A percentile compares a stretch with the other conserved stretches of the same genome.
These are phyloP conservation scores for Xerocomus brunneocitrinus DNA, from an alignment of 768 basidiomycete species.

Conservation along the genomic window DNA sequence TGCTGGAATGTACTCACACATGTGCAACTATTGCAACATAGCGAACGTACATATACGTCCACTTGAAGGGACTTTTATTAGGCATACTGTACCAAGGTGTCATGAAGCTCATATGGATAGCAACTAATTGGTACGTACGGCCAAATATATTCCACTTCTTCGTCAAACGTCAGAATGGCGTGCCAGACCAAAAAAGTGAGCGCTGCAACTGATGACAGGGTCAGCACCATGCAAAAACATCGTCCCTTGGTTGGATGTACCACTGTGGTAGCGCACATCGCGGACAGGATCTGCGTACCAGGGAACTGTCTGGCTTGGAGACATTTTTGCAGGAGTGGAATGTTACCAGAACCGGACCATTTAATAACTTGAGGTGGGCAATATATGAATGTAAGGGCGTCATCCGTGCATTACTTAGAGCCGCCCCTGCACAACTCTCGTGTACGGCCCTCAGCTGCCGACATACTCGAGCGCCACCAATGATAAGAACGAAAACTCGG, in stretches of 20 bases:
- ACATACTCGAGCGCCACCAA: neutral
- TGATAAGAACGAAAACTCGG: no score
- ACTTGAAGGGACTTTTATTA: slow-evolving; percentile 22
- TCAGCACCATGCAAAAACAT: slow-evolving; percentile 1
- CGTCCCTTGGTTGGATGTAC: neutral
- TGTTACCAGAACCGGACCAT: neutral
- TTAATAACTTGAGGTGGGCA: neutral
- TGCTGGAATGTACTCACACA: slow-evolving; percentile 11
- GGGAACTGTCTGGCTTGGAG: neutral
- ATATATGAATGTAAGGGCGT: neutral
- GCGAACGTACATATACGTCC: slow-evolving; percentile 29
- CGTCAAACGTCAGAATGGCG: slow-evolving; percentile 9
- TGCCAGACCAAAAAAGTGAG: slow-evolving; percentile 14
- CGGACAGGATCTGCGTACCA: neutral
- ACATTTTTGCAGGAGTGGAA: neutral
- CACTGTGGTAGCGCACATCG: slow-evolving; percentile 10
- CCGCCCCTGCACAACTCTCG: slow-evolving; percentile 4
- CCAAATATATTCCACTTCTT: slow-evolving; percentile 22
- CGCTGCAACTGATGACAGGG: slow-evolving; percentile 5
- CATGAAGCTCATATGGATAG: neutral
- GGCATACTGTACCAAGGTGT: slow-evolving; percentile 18
- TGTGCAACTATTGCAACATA: slow-evolving; percentile 19
- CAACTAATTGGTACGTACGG: slow-evolving; percentile 10
- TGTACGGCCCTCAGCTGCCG: neutral
- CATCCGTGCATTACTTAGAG: neutral